Percentiles rank a stretch among this genome's conserved stretches.
Conservation (phyloP, 2,329 filamentous ascomycete genomes). For the Pseudogymnoascus sp. region DNA sequence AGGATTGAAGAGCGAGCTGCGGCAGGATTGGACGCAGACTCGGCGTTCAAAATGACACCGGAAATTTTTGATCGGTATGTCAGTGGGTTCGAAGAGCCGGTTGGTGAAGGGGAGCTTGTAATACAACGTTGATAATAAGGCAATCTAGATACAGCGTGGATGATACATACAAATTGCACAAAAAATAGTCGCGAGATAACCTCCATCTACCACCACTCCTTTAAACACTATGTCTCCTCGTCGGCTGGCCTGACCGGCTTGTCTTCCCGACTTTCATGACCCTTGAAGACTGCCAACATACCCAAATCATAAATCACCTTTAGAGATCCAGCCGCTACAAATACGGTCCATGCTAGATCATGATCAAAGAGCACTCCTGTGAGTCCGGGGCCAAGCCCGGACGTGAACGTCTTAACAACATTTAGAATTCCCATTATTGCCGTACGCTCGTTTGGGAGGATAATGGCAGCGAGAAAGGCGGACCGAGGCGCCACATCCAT, state of each 20-base stretch:
- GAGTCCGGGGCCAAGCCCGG: conserved; percentile 56
- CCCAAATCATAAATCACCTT: conserved; percentile 58
- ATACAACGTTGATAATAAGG: background rate
- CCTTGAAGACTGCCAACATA: conserved; percentile 45
- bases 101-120: background rate
- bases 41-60: background rate
- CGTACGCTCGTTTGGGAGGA: conserved; percentile 60
- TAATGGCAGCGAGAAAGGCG: conserved; percentile 61
- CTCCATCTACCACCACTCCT: background rate
- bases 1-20: background rate
- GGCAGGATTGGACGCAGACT: background rate
- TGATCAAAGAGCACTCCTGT: conserved; percentile 57
- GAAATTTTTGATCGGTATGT: background rate
- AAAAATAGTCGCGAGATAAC: background rate
- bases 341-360: conserved; percentile 54
- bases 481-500: conserved; percentile 68
- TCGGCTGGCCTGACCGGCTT: conserved; percentile 16
- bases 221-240: conserved; percentile 14
- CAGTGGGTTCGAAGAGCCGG: background rate
- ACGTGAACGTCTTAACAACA: conserved; percentile 59
- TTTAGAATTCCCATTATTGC: conserved; percentile 67
- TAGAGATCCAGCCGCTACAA: conserved; percentile 55
- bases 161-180: background rate
- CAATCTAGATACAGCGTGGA: background rate
- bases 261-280: conserved; percentile 28